Evolutionary conservation across 148 eudicot species (phyloP).

Genomic region (Pharnaceum exiguum): DNA sequence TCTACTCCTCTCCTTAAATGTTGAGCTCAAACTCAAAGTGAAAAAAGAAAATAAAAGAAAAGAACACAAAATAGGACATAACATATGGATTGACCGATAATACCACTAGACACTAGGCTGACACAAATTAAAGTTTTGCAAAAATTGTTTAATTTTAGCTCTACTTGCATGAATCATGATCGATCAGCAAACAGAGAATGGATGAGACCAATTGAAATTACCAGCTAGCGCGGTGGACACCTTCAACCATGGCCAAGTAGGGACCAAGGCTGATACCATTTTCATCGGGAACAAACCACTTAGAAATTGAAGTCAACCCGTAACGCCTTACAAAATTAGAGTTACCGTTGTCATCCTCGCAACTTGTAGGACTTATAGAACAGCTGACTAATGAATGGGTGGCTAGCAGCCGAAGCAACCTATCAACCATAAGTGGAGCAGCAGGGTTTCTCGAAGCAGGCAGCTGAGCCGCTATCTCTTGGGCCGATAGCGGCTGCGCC

Average conservation of each 20-base stretch:
- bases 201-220: no score
- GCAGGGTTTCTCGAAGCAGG: constrained; percentile 8
- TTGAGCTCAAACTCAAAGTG: no score
- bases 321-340: constrained; percentile 19
- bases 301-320: constrained; percentile 1
- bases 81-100: no score
- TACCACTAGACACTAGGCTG: no score
- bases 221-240: constrained; percentile 19
- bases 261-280: constrained; percentile 22
- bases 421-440: constrained; percentile 18
- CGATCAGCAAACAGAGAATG: no score
- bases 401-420: constrained; percentile 19
- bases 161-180: no score
- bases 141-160: no score
- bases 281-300: constrained; percentile 18
- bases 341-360: constrained; percentile 10
- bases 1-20: no score
- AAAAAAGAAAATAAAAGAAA: no score
- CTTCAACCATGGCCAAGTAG: constrained; percentile 9
- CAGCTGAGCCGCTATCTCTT: constrained; percentile 6
- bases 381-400: constrained; percentile 12
- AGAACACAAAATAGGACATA: no score
- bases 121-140: no score
- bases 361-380: not conserved
- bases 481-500: not conserved